Conservation (phyloP, 805 yeast species). For the Lipomyces yamadae region DNA sequence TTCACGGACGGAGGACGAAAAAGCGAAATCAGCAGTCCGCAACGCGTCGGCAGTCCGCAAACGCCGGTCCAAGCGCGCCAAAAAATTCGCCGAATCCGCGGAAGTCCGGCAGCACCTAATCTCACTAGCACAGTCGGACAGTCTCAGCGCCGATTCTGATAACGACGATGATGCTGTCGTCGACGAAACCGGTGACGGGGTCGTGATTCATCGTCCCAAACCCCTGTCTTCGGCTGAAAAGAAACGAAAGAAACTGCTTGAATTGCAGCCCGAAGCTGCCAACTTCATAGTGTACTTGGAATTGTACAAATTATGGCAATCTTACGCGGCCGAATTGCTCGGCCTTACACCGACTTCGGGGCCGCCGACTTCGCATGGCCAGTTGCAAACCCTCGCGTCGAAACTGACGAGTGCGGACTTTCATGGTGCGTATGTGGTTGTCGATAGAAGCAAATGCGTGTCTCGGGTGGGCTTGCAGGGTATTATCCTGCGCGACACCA, state of each 20-base stretch:
- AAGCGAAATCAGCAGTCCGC: not conserved
- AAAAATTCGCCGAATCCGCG: constrained; percentile 1
- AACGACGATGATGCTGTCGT: not conserved
- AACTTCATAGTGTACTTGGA: constrained; percentile 19
- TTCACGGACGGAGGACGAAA: not conserved
- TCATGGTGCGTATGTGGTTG: constrained; percentile 32
- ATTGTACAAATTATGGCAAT: constrained; percentile 28
- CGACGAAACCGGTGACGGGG: not conserved
- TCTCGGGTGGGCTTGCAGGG: constrained; percentile 30
- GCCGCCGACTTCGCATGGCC: constrained; percentile 4
- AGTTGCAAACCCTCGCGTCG: constrained; percentile 22
- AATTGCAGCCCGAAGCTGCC: constrained; percentile 15
- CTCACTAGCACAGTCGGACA: constrained; percentile 4
- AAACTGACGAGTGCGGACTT: constrained; percentile 31
- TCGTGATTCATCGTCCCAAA: constrained; percentile 22
- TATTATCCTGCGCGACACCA: constrained; percentile 27
- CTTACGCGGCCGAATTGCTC: constrained; percentile 27
- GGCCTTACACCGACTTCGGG: not conserved
- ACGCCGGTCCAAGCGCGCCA: constrained; percentile 1
- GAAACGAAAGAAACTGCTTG: constrained; percentile 20
- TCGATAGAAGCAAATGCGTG: constrained; percentile 20
- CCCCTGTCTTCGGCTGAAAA: constrained; percentile 28
- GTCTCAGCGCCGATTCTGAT: not conserved
- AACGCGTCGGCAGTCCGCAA: not conserved
- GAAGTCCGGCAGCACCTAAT: not conserved